These are phyloP conservation scores for Fistulinella prunicolor DNA, from an alignment of 768 basidiomycete genomes.

Conservation along the genomic window DNA sequence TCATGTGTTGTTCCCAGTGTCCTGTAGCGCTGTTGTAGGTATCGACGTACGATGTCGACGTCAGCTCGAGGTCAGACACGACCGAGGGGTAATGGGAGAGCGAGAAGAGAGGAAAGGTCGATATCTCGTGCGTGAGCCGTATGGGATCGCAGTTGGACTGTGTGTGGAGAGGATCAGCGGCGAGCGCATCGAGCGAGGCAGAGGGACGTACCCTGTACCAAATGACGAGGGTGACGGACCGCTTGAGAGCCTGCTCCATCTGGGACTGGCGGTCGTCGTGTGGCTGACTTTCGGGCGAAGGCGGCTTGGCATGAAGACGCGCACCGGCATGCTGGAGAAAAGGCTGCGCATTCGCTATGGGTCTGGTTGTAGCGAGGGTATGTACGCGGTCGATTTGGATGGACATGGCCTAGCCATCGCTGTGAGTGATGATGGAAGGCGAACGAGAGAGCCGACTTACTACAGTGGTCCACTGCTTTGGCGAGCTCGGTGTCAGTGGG, in stretches of 20 bases:
- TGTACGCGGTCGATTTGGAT: slow-evolving; percentile 30
- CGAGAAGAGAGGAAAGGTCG: slow-evolving; percentile 65
- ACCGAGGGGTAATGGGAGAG: slow-evolving; percentile 52
- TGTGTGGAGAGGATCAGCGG: slow-evolving; percentile 5
- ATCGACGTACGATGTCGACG: slow-evolving; percentile 54
- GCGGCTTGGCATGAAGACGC: too few relatives aligned
- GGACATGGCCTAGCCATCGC: slow-evolving; percentile 15
- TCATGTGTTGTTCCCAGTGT: slow-evolving; percentile 68
- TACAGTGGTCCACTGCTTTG: too few relatives aligned
- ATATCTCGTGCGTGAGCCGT: slow-evolving; percentile 52
- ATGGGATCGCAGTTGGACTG: slow-evolving; percentile 55
- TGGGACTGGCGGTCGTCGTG: slow-evolving; percentile 31
- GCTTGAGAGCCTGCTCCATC: slow-evolving; percentile 39
- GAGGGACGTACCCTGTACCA: slow-evolving; percentile 59
- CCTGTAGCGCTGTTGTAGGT: slow-evolving; percentile 50
- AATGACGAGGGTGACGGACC: slow-evolving; percentile 62
- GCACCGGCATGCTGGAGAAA: too few relatives aligned
- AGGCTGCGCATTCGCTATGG: too few relatives aligned
- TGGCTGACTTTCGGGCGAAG: slow-evolving; percentile 14
- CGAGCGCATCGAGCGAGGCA: not conserved
- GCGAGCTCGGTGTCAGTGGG: slow-evolving; percentile 10
- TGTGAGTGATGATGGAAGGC: not conserved
- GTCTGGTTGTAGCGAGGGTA: too few relatives aligned
- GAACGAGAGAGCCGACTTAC: too few relatives aligned
- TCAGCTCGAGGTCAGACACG: slow-evolving; percentile 53